Evolutionary conservation across 352 stramenopile species (phyloP).

Genomic region (Pythium guiyangense): DNA sequence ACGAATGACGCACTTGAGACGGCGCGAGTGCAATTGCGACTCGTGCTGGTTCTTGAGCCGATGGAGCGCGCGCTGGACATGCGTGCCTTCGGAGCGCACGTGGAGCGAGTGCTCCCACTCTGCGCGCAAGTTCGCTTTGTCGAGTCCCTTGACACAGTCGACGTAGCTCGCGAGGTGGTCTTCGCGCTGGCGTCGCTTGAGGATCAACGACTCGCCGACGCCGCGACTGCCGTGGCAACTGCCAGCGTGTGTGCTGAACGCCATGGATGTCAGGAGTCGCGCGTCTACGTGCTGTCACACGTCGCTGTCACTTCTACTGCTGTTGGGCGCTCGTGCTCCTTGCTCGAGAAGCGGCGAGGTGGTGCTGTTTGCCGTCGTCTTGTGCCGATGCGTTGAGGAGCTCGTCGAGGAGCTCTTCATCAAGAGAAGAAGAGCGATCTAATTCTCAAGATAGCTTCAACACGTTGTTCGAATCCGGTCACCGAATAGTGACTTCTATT

Average conservation of each 20-base stretch:
- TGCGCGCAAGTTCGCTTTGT: conserved; percentile 48
- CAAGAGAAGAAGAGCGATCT: no score
- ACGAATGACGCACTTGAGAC: conserved; percentile 25
- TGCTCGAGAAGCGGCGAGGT: no score
- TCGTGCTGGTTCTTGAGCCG: conserved; percentile 76
- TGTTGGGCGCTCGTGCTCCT: neutral
- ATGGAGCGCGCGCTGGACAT: conserved; percentile 36
- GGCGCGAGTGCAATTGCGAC: conserved; percentile 59
- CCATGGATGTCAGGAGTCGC: neutral
- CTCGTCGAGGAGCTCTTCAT: no score
- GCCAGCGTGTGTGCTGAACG: neutral
- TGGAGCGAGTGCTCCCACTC: conserved; percentile 70
- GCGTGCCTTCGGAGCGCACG: conserved; percentile 39
- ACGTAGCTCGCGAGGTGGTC: conserved; percentile 50
- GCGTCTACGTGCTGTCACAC: neutral
- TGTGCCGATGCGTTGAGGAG: no score
- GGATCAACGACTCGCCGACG: conserved; percentile 63
- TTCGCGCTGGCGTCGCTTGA: conserved; percentile 70
- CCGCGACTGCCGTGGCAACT: conserved; percentile 27
- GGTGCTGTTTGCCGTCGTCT: no score
- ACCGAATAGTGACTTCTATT: no score
- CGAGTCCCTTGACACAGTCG: conserved; percentile 45
- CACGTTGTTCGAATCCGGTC: no score
- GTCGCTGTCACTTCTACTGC: neutral
- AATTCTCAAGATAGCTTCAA: no score